A percentile compares a stretch with the other conserved stretches of the same genome.
Conservation (phyloP, 345 rosid genomes). For the Dipteronia dyeriana region DNA sequence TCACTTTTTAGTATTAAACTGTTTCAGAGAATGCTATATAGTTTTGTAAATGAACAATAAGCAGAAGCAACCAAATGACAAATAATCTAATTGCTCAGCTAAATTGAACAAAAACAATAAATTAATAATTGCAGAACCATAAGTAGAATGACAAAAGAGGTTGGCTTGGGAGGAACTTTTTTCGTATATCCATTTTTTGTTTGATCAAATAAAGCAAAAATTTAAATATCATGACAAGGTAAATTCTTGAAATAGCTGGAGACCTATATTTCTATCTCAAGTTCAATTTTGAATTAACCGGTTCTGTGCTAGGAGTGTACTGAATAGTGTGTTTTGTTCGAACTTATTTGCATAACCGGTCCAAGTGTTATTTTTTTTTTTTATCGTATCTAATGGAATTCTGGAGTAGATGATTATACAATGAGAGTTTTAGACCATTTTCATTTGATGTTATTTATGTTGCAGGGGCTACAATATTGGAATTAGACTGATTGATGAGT, state of each 20-base stretch:
- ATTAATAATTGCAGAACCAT: neutral
- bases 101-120: neutral
- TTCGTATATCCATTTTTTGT: neutral
- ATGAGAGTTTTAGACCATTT: neutral
- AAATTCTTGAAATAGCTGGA: neutral
- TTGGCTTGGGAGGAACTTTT: neutral
- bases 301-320: neutral
- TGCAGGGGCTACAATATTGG: conserved; percentile 95
- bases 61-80: neutral
- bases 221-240: neutral
- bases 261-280: neutral
- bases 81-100: neutral
- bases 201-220: neutral
- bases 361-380: neutral
- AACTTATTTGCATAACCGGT: neutral
- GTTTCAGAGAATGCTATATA: neutral
- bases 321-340: neutral
- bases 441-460: neutral
- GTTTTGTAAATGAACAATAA: no score
- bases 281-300: neutral
- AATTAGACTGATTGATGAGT: conserved; percentile 80
- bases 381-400: neutral
- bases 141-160: neutral
- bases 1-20: neutral
- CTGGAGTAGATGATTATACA: neutral